Percentiles rank a stretch among this genome's conserved stretches.
These are phyloP conservation scores for Trichoderma semiorbis DNA, from an alignment of 2,329 filamentous ascomycete species.

Conservation along the genomic window DNA sequence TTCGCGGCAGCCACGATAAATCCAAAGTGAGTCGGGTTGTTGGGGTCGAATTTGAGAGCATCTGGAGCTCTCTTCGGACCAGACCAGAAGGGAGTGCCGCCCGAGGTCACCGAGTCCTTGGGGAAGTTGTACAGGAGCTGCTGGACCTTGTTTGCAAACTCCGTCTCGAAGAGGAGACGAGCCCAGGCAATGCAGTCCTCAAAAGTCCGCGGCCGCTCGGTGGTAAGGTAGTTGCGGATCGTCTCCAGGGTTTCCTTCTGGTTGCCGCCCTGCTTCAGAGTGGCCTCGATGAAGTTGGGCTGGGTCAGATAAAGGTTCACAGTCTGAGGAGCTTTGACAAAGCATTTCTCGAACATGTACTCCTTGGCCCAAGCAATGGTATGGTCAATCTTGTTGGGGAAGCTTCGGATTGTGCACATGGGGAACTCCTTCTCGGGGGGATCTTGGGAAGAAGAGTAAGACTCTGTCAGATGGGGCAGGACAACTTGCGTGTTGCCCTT, in stretches of 20 bases:
- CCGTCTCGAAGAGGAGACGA: conserved; percentile 87
- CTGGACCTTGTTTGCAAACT: conserved; percentile 95
- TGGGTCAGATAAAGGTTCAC: conserved; percentile 93
- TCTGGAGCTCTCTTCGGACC: conserved; percentile 96
- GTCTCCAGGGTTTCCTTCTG: conserved; percentile 92
- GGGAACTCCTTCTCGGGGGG: conserved; percentile 98
- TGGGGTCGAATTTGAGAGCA: conserved; percentile 80
- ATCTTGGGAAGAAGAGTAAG: conserved; percentile 92
- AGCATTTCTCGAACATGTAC: conserved; percentile 82
- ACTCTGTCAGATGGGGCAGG: conserved; percentile 86
- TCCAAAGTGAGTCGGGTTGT: conserved; percentile 79
- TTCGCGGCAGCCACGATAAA: conserved; percentile 89
- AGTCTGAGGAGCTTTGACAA: conserved; percentile 88
- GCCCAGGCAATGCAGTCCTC: conserved; percentile 98
- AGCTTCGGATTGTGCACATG: conserved; percentile 96
- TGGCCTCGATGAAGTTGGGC: conserved; percentile 82
- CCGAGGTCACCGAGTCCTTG: conserved; percentile 84
- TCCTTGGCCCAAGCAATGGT: conserved; percentile 98
- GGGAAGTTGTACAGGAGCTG: conserved; percentile 97
- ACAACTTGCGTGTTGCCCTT: conserved; percentile 99
- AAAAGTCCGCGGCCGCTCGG: conserved; percentile 85
- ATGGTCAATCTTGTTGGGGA: conserved; percentile 97
- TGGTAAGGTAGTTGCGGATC: conserved; percentile 84
- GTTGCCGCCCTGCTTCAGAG: conserved; percentile 88
- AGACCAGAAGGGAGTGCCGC: conserved; percentile 93